A percentile compares a stretch with the other conserved stretches of the same genome.
phyloP scores from a whole-genome alignment of 805 yeast genomes.

The Candida chilensis region DNA sequence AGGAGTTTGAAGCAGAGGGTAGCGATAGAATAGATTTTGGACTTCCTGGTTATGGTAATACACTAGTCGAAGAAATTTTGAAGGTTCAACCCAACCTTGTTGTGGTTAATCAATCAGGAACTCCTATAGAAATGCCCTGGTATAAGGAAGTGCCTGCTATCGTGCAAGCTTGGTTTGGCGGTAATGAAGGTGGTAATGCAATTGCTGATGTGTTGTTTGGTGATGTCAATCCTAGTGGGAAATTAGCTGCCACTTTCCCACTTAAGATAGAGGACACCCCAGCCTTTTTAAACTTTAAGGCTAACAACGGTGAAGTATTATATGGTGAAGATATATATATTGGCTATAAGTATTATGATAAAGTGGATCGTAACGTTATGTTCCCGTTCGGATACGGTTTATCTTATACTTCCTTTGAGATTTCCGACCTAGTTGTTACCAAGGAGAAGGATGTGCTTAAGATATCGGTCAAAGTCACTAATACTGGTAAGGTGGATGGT shows the following conservation, averaged over 20 bases:
- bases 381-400: constrained; percentile 60
- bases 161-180: constrained; percentile 50
- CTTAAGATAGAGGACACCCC: constrained; percentile 43
- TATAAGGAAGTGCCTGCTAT: constrained; percentile 25
- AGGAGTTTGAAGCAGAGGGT: constrained; percentile 55
- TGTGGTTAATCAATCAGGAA: constrained; percentile 50
- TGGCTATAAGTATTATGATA: constrained; percentile 56
- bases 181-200: constrained; percentile 48
- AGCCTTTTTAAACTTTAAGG: constrained; percentile 39
- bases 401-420: constrained; percentile 45
- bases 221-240: constrained; percentile 53
- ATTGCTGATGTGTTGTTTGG: constrained; percentile 55
- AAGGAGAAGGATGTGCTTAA: constrained; percentile 14
- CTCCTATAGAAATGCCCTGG: constrained; percentile 57
- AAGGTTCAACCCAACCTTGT: constrained; percentile 40
- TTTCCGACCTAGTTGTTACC: constrained; percentile 23
- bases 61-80: constrained; percentile 32
- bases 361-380: constrained; percentile 32
- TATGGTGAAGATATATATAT: constrained; percentile 63
- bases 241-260: constrained; percentile 49
- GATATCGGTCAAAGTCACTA: constrained; percentile 29
- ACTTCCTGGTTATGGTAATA: constrained; percentile 38
- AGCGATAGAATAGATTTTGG: constrained; percentile 42
- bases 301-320: constrained; percentile 42
- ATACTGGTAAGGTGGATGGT: constrained; percentile 40